A percentile compares a stretch with the other conserved stretches of the same genome.
These are phyloP conservation scores for Sphaerobolus stellatus DNA, from an alignment of 1,284 basidiomycete species.

Conservation along the genomic window DNA sequence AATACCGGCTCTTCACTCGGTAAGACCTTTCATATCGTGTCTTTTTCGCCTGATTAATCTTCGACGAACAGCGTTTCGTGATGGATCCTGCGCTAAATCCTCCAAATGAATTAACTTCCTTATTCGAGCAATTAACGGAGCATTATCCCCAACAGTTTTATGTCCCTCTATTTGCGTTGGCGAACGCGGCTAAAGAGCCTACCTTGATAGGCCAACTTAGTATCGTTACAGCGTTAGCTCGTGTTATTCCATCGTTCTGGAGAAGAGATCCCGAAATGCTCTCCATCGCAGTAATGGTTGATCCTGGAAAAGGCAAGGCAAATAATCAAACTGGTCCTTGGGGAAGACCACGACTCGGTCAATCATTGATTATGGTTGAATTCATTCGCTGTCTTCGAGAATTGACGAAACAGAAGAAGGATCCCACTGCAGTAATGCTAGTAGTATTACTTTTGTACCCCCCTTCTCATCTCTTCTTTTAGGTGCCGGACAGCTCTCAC, in stretches of 20 bases:
- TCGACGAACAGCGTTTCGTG: slow-evolving; percentile 45
- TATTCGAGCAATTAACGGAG: slow-evolving; percentile 52
- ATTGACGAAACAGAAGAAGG: slow-evolving; percentile 43
- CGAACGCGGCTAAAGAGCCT: slow-evolving; percentile 59
- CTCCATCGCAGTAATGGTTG: slow-evolving; percentile 64
- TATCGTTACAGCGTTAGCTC: slow-evolving; percentile 49
- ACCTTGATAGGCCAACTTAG: slow-evolving; percentile 60
- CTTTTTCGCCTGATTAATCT: slow-evolving; percentile 3
- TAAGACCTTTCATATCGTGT: slow-evolving; percentile 29
- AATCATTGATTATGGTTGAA: slow-evolving; percentile 64
- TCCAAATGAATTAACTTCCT: slow-evolving; percentile 42
- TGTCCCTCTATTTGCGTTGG: slow-evolving; percentile 72
- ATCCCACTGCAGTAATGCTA: slow-evolving; percentile 17
- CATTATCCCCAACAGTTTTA: slow-evolving; percentile 67
- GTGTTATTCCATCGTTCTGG: slow-evolving; percentile 65
- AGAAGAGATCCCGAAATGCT: slow-evolving; percentile 75
- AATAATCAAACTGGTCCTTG: slow-evolving; percentile 34
- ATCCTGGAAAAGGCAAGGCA: slow-evolving; percentile 33
- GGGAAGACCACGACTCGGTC: slow-evolving; percentile 59
- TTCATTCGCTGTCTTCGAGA: slow-evolving; percentile 53
- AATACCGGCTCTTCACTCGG: slow-evolving; percentile 56
- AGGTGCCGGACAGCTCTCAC: slow-evolving; percentile 36
- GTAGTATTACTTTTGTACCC: slow-evolving; percentile 9
- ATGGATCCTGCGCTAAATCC: slow-evolving; percentile 49
- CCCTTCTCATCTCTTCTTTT: slow-evolving; percentile 24